Evolutionary conservation across 208 protist genomes (phyloP), one percentile per base, ranked within the genome.

Genomic region (Polymyxa betae): DNA sequence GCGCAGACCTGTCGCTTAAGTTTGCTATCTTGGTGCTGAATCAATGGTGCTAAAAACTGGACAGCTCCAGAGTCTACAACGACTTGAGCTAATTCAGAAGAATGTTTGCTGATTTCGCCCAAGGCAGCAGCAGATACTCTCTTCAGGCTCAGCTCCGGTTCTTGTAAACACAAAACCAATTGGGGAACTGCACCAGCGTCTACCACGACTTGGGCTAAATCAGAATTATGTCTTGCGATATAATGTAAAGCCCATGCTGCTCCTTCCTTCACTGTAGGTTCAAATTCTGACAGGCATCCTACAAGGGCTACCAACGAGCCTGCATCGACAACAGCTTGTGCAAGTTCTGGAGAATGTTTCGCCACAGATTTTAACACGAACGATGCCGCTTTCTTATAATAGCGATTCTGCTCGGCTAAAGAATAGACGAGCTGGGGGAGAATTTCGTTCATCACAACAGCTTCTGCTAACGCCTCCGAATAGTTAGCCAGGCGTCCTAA

Each of bases 361-460:
- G 98, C 97, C 0, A 99, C 97, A 41, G 97, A 96, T 72, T 97
- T 96, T 72, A 99, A 94, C 60, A 99, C 98, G 92, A 98, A 98
- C 0, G 97, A 97, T 0, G 98, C 97, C 0, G 97, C 97, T 93
- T 99, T 99, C 93, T 99, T 98, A 95, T 99, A 99, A 92, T 98
- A 98, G 35, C 97, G 0, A 93, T 99, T 99, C 91, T 99, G 96
- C 88, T 98, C 97, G 32, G 94, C 93, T 1, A 99, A 95, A 0
- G 97, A 98, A 93, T 98, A 98, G 0, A 99, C 98, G 43, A 99
- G 93, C 95, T 99, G 97, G 35, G 97, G 97, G 0, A 99, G 94
- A 88, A 99, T 98, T 78, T 98, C 98, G 43, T 96, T 97, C 24
- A 96, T 95, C 0, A 99, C 98, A 5, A 99, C 97, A 68, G 96